Base-by-base conservation (phyloP, 2,329 filamentous ascomycete genomes). In the Beauveria varroae region DNA sequence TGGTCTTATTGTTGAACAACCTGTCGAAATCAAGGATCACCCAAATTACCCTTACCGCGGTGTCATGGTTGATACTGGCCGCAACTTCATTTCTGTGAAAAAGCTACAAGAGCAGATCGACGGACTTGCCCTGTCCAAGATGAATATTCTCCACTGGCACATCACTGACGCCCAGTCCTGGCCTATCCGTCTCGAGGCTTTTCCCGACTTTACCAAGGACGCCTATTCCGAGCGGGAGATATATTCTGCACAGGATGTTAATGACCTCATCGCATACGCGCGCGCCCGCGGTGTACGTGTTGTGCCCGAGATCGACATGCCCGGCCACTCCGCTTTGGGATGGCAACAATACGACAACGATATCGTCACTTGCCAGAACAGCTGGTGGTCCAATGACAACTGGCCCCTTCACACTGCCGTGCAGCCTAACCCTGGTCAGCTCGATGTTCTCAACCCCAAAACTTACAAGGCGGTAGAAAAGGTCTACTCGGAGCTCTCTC, bases 301-400 rank as follows among this genome's bases (percentile, higher is more conserved):
- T 60, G 75, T 86, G 40, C 81, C 83, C n/a, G 83, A 86, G 66
- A 78, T 85, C 47, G 83, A 86, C 68, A 85, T 85, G 81, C 83
- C 83, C 7, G 81, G 82, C 52, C 83, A 86, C 68, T 78, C 81
- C 6, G 74, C 76, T 34, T 77, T 80, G 0, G 81, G 81, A 34
- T 84, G 81, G 81, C 75, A 80, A 59, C 81, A 82, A 63, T 74
- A 86, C 7, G 81, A 85, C 63, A 75, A 81, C 26, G 74, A 77
- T 26, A 82, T 87, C 61, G 74, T 85, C 30, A 77, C 84, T 14
- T 86, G 82, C 69, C 72, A 70, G 20, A 72, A 85, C 69, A 79
- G 78, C 24, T 86, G 82, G 82, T 86, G 82, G 83, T 83, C 80
- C 43, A 85, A 85, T 68, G 83, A 86, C 62, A 70, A 75, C 64